Conservation (phyloP, 805 yeast species). For the Myxozyma nipponensis region DNA sequence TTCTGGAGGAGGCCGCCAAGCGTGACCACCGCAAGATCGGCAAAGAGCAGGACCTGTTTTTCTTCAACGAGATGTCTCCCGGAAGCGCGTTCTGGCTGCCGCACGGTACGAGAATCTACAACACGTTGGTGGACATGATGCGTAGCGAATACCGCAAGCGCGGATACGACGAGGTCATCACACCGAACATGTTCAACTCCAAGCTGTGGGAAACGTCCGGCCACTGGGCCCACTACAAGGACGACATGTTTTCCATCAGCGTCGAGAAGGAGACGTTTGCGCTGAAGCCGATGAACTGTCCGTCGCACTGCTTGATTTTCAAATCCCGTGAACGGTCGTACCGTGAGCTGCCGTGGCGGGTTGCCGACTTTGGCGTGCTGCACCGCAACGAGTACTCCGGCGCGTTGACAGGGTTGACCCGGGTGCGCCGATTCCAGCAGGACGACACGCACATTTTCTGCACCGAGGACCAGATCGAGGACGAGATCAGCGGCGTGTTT, state of each 20-base stretch:
- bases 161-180: slow-evolving; percentile 96
- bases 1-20: slow-evolving; percentile 90
- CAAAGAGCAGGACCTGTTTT: slow-evolving; percentile 90
- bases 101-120: slow-evolving; percentile 97
- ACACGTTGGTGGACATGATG: slow-evolving; percentile 73
- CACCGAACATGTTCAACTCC: slow-evolving; percentile 97
- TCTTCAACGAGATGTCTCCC: slow-evolving; percentile 95
- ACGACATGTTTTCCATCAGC: slow-evolving; percentile 94
- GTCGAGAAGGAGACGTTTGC: slow-evolving; percentile 95
- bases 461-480: slow-evolving; percentile 64
- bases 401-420: slow-evolving; percentile 83
- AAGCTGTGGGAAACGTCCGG: slow-evolving; percentile 99
- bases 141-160: slow-evolving; percentile 83
- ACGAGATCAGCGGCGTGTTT: slow-evolving; percentile 70
- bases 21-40: slow-evolving; percentile 94
- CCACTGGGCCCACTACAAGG: slow-evolving; percentile 97
- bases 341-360: slow-evolving; percentile 79
- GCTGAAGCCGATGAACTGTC: slow-evolving; percentile 79
- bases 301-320: slow-evolving; percentile 79
- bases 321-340: slow-evolving; percentile 72
- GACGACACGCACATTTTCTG: slow-evolving; percentile 98
- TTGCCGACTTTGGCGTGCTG: slow-evolving; percentile 83
- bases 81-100: slow-evolving; percentile 99
- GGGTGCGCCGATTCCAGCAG: slow-evolving; percentile 94
- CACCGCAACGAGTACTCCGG: slow-evolving; percentile 96